phyloP scores from a whole-genome alignment of 768 basidiomycete genomes.

The Lentinus tigrinus region DNA sequence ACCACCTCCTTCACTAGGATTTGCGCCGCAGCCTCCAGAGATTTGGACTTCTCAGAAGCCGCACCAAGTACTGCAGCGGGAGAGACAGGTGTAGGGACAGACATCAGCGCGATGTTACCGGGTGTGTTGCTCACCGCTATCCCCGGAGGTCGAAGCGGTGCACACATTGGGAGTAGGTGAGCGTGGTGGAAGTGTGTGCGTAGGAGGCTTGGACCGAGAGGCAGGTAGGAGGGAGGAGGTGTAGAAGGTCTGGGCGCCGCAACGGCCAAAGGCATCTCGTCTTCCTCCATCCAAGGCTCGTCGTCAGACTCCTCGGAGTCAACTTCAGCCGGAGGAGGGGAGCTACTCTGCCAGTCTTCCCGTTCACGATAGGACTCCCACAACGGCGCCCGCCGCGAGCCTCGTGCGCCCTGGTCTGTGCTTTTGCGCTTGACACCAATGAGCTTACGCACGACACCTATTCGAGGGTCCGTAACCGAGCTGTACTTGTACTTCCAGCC shows the following conservation, averaged over 20 bases:
- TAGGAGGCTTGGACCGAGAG: conserved; percentile 66
- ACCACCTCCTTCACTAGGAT: conserved; percentile 68
- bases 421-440: conserved; percentile 71
- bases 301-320: conserved; percentile 41
- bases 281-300: conserved; percentile 31
- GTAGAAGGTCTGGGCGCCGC: conserved; percentile 58
- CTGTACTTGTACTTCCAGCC: conserved; percentile 57
- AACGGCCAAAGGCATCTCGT: conserved; percentile 25
- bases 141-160: conserved; percentile 59
- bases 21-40: conserved; percentile 64
- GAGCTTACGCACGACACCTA: conserved; percentile 65
- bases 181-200: conserved; percentile 68
- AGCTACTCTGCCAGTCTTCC: conserved; percentile 46
- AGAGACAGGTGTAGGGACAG: conserved; percentile 84
- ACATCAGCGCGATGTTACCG: conserved; percentile 41
- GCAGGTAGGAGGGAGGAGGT: conserved; percentile 70
- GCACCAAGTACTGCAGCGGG: conserved; percentile 70
- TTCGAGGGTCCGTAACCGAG: conserved; percentile 66
- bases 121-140: conserved; percentile 30
- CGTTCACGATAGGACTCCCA: conserved; percentile 43
- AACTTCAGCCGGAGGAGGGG: conserved; percentile 31
- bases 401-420: conserved; percentile 36
- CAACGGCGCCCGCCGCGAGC: conserved; percentile 35
- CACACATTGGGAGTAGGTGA: conserved; percentile 59
- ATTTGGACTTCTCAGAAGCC: conserved; percentile 62